phyloP scores from a whole-genome alignment of 2,329 filamentous ascomycete species.

The Nemania diffusa region DNA sequence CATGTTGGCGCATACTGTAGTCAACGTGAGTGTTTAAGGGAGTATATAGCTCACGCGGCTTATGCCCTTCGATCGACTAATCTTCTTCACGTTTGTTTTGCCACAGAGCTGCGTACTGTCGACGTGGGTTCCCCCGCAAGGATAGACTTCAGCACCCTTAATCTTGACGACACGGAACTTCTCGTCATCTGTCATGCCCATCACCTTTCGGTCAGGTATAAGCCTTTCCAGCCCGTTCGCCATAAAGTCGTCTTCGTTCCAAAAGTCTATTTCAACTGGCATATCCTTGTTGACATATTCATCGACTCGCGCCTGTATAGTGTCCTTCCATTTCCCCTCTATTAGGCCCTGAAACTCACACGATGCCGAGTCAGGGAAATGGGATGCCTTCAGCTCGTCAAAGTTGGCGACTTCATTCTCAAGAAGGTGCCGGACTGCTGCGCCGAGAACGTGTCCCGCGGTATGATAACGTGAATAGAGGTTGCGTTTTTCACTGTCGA shows the following conservation, averaged over 20 bases:
- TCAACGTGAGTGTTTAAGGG: slow-evolving; percentile 33
- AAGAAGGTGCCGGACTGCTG: slow-evolving; percentile 70
- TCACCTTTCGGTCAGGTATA: slow-evolving; percentile 59
- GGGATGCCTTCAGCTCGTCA: slow-evolving; percentile 76
- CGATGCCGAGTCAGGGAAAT: slow-evolving; percentile 73
- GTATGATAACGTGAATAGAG: slow-evolving; percentile 77
- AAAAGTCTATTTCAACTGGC: slow-evolving; percentile 73
- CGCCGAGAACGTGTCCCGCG: slow-evolving; percentile 76
- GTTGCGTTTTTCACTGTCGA: slow-evolving; percentile 69
- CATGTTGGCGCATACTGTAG: background rate
- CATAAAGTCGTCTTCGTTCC: slow-evolving; percentile 71
- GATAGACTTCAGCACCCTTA: slow-evolving; percentile 74
- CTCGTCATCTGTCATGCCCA: slow-evolving; percentile 56
- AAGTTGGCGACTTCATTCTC: slow-evolving; percentile 63
- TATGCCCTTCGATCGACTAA: slow-evolving; percentile 70
- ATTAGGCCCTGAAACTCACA: slow-evolving; percentile 77
- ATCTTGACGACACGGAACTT: slow-evolving; percentile 76
- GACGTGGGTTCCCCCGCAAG: slow-evolving; percentile 81
- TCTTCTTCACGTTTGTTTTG: slow-evolving; percentile 72
- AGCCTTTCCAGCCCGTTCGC: slow-evolving; percentile 64
- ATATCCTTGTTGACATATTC: slow-evolving; percentile 65
- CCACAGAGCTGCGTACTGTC: slow-evolving; percentile 67
- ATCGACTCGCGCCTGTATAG: slow-evolving; percentile 70
- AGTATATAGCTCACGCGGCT: slow-evolving; percentile 65
- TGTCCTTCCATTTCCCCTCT: slow-evolving; percentile 68